Conservation (phyloP, 2,329 filamentous ascomycete genomes). For the Arthrobotrys sphaeroides region DNA sequence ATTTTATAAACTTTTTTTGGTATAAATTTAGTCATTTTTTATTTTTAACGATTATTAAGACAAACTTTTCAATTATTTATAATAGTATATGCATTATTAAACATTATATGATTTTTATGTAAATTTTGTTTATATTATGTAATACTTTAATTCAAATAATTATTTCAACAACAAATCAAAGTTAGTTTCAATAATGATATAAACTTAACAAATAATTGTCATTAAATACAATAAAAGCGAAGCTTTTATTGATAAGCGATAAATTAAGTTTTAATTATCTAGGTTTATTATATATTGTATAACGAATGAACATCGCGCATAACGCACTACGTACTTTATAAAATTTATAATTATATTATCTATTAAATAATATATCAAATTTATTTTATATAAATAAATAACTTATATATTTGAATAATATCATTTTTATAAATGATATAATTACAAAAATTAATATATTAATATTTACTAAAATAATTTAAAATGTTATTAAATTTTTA, state of each 20-base stretch:
- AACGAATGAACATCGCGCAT: neutral
- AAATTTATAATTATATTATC: neutral
- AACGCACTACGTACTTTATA: neutral
- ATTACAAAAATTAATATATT: neutral
- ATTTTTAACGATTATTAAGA: neutral
- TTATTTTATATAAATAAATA: neutral
- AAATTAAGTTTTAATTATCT: neutral
- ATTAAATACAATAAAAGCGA: no score
- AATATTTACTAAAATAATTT: conserved; percentile 22
- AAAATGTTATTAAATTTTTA: conserved; percentile 13
- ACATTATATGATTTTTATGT: neutral
- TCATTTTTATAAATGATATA: neutral
- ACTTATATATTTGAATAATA: neutral
- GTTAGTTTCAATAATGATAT: no score
- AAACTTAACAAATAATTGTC: no score
- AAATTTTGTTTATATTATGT: neutral
- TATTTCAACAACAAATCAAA: neutral
- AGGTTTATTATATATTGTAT: conserved; percentile 6
- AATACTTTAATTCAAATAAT: neutral
- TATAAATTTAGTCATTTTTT: neutral
- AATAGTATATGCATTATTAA: neutral
- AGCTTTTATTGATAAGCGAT: no score
- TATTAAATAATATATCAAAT: neutral
- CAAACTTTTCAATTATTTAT: neutral
- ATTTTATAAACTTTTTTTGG: neutral